phyloP scores from a whole-genome alignment of 192 early-diverging fungal species.

The Lunasporangiospora selenospora region DNA sequence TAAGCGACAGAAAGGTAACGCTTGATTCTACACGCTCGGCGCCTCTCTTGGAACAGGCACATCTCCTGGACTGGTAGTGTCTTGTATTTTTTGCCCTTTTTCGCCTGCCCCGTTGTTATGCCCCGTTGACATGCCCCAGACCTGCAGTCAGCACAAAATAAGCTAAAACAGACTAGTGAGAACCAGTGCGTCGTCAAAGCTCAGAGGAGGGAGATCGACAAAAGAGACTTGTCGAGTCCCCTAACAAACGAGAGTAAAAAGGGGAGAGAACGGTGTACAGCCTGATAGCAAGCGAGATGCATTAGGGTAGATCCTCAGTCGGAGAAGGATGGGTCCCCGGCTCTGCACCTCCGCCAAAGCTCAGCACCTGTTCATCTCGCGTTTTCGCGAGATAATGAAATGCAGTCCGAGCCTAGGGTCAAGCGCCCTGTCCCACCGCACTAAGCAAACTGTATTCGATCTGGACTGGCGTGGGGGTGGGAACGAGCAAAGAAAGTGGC shows the following conservation, averaged over 20 bases:
- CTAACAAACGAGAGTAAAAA: too few relatives aligned
- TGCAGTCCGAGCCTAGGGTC: too few relatives aligned
- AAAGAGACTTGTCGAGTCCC: not conserved
- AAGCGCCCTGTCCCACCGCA: too few relatives aligned
- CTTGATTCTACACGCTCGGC: not conserved
- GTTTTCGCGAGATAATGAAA: not conserved
- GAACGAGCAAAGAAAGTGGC: too few relatives aligned
- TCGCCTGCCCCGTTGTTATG: not conserved
- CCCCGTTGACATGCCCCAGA: not conserved
- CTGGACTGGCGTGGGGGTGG: too few relatives aligned
- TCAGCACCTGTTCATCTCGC: not conserved
- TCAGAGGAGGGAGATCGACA: not conserved
- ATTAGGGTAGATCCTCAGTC: not conserved
- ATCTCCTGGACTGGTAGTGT: not conserved
- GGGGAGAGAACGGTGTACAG: too few relatives aligned
- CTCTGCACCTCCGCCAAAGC: not conserved
- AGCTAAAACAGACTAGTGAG: not conserved
- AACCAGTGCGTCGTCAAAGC: not conserved
- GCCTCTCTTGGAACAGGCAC: not conserved
- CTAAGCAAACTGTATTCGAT: too few relatives aligned
- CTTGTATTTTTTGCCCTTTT: not conserved
- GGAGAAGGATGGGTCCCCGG: not conserved
- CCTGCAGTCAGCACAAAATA: not conserved
- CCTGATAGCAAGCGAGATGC: not conserved
- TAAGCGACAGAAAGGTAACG: constrained; percentile 32